Base-by-base conservation (phyloP, 148 eudicot genomes). In the Nepenthes mirabilis region DNA sequence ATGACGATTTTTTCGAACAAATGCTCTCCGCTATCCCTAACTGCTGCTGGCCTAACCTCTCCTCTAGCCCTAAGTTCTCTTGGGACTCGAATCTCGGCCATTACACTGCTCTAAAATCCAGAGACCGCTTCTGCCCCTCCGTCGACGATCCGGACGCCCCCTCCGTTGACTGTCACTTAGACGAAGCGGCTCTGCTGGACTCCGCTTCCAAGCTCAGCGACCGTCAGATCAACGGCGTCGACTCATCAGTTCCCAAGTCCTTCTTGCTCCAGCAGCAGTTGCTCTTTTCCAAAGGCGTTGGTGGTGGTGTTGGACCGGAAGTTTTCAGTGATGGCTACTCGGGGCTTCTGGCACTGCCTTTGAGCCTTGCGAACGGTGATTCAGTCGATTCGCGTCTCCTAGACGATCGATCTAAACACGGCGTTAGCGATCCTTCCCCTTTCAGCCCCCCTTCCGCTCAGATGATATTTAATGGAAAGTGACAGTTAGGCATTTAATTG, bases 1-100 rank as follows among this genome's bases (percentile, higher is more conserved):
- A 73, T 53, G 85, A 79, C 13, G 94, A 86, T 54, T 87, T 87
- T 59, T 73, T 87, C 23, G 83, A 87, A 2, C 90, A 87, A 61
- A 81, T 87, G 77, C 73, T 83, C n/a, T 76, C 82, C 11, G 43
- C 72, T 11, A 68, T 79, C 6, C 79, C 84, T 1, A 72, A 82
- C 37, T 75, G 80, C 11, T 75, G 78, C 8, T 72, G 75, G 62
- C 70, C 83, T 43, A 81, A 79, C 66, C 70, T 72, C 48, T 62
- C 65, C 36, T 36, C 65, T 0, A 49, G 45, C 66, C 55, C 66
- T 4, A 70, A 59, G 70, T 60, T 56, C 34, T 11, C 48, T 5
- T 45, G 48, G 48, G 48, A 45, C 48, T 0, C 23, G 23, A 40
- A 40, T 40, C 45, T 8, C 8, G 45, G 8, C 45, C 6, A 40